phyloP scores from a whole-genome alignment of 202 grass and related monocot genomes.

The Dendrocalamus latiflorus region DNA sequence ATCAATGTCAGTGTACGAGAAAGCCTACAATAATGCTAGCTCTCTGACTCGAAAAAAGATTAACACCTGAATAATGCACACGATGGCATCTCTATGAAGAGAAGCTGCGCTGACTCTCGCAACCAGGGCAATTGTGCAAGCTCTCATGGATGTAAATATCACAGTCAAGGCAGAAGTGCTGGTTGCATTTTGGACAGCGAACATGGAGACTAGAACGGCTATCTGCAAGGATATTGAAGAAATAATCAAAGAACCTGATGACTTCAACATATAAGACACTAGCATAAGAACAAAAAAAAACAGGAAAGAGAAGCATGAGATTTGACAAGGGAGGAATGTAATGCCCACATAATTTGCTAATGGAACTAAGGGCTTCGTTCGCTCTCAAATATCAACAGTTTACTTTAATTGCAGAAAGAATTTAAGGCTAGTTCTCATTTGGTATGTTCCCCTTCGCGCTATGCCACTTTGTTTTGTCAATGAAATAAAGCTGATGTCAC shows the following conservation, averaged over 20 bases:
- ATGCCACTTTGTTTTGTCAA: no score
- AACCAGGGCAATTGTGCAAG: slow-evolving; percentile 96
- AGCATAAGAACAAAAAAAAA: background rate
- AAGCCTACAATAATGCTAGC: background rate
- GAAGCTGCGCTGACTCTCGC: slow-evolving; percentile 56
- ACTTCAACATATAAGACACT: background rate
- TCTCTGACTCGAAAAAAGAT: background rate
- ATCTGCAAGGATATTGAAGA: slow-evolving; percentile 42
- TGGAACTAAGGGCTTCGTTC: background rate
- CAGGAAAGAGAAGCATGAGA: background rate
- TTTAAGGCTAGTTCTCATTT: background rate
- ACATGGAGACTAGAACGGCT: slow-evolving; percentile 49
- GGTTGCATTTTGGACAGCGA: slow-evolving; percentile 75
- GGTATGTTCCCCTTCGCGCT: no score
- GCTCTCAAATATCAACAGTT: background rate
- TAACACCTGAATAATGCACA: slow-evolving; percentile 19
- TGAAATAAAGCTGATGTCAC: no score
- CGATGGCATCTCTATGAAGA: slow-evolving; percentile 11
- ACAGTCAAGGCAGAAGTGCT: slow-evolving; percentile 92
- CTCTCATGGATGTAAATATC: slow-evolving; percentile 99
- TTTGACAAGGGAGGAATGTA: background rate
- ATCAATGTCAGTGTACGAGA: background rate
- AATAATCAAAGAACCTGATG: slow-evolving; percentile 9
- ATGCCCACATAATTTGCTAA: background rate
- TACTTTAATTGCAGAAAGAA: background rate